A percentile compares a stretch with the other conserved stretches of the same genome.
These are phyloP conservation scores for Beta macrorhiza DNA, from an alignment of 179 eudicot genomes.

Conservation along the genomic window DNA sequence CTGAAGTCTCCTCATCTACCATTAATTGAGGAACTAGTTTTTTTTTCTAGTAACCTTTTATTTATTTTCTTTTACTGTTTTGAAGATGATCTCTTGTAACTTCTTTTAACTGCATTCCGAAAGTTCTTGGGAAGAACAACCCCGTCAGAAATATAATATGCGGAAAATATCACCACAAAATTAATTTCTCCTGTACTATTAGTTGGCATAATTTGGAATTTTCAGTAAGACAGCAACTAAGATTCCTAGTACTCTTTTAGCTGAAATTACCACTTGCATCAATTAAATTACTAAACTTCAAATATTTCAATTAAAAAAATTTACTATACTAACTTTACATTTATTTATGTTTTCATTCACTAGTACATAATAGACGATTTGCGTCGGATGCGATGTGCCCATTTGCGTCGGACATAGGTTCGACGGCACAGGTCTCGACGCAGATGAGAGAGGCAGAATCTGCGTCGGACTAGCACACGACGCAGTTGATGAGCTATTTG, in stretches of 20 bases:
- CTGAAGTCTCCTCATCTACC: constrained; percentile 1
- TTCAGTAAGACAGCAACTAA: constrained; percentile 7
- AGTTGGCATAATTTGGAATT: constrained; percentile 8
- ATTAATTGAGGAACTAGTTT: not conserved
- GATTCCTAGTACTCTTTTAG: constrained; percentile 7
- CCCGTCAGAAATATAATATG: not conserved
- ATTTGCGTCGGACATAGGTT: too few species aligned
- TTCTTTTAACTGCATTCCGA: not conserved
- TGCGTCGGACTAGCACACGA: too few species aligned
- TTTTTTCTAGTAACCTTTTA: too few species aligned
- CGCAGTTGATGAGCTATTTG: too few species aligned
- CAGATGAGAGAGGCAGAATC: too few species aligned
- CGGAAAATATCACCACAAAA: not conserved
- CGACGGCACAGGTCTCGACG: too few species aligned
- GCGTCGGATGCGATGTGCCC: too few species aligned
- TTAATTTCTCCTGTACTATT: not conserved
- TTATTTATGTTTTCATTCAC: too few species aligned
- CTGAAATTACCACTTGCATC: not conserved
- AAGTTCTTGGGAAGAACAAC: not conserved
- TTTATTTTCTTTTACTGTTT: too few species aligned
- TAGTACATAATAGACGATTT: too few species aligned
- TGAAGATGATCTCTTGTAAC: not conserved
- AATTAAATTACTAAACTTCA: not conserved
- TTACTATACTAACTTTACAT: too few species aligned
- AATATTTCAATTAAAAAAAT: too few species aligned